Base-by-base conservation (phyloP, 257 asterid genomes). In the Solanum megistacrolobum region DNA sequence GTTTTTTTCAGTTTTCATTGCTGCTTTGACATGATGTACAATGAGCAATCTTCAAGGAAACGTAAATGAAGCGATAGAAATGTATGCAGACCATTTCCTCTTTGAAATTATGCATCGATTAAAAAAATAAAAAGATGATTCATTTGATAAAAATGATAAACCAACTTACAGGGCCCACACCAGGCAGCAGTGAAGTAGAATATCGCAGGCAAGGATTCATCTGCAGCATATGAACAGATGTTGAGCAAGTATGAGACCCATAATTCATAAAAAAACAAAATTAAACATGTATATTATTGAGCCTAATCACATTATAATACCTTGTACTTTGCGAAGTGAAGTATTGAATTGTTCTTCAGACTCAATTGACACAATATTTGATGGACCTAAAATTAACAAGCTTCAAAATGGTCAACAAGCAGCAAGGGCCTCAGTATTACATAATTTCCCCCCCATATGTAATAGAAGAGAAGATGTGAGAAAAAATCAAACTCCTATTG, bases 161-260 rank as follows among this genome's bases (percentile, higher is more conserved):
- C 85, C 52, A 68, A 88, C 98, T 95, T 95, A 97, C 99, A 97
- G 83, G 99, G 99, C 79, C 95, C 98, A 88, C 99, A 97, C 99
- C 99, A 97, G 91, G 89, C 98, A 34, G 99, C 99, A 7, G 99
- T 97, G 71, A 94, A 97, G 94, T 97, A 97, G 93, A 97, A 96
- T 89, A 97, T 87, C 12, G 98, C 94, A 21, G 98, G 98, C 92
- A 93, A 90, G 43, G 96, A 94, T 86, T 97, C 99, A 88, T 94
- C 98, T 96, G 90, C 90, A 92, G 60, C 83, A 91, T 66, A 89
- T 10, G 27, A 48, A 82, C 69, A 82, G 69, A 48, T 48, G 39
- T 48, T 48, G 18, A 82, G 69, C 69, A 82, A 82, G 41, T 16
- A 35, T 16, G 6, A 58, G 69, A 18, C 31, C 29, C 4, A 48